Evolutionary conservation across 106 monocot species (phyloP).

Genomic region (Gastrodia elata): DNA sequence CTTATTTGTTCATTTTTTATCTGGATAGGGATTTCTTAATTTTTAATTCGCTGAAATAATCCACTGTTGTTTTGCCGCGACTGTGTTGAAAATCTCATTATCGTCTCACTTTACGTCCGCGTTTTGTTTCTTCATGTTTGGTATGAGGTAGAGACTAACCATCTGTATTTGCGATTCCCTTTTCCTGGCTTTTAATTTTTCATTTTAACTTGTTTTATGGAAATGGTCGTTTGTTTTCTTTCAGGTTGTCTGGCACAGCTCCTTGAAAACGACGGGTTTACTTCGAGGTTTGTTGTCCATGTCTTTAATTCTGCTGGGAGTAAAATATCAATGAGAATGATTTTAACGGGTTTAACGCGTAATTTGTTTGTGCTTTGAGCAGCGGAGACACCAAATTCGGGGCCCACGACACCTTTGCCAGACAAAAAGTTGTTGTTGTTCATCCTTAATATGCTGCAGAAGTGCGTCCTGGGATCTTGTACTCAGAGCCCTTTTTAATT

Average conservation of each 20-base stretch:
- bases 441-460: conserved; percentile 97
- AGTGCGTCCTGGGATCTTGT: conserved; percentile 40
- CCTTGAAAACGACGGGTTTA: conserved; percentile 48
- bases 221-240: conserved; percentile 13
- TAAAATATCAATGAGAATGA: neutral
- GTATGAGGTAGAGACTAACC: neutral
- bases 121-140: conserved; percentile 4
- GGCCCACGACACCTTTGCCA: conserved; percentile 78
- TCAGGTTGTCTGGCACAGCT: conserved; percentile 42
- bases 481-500: neutral
- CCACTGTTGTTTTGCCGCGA: neutral
- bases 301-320: conserved; percentile 28
- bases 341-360: conserved; percentile 1
- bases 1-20: neutral
- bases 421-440: conserved; percentile 92
- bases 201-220: conserved; percentile 6
- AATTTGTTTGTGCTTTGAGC: conserved; percentile 12
- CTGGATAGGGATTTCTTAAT: neutral
- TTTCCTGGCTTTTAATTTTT: neutral
- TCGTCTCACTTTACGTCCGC: conserved; percentile 5
- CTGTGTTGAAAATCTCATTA: neutral
- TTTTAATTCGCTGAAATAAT: neutral
- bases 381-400: conserved; percentile 34
- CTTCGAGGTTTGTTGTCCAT: conserved; percentile 40
- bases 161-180: neutral